Percentiles rank a stretch among this genome's conserved stretches.
phyloP scores from a whole-genome alignment of 1,139 yeast genomes.

The Arxiozyma telluris region DNA sequence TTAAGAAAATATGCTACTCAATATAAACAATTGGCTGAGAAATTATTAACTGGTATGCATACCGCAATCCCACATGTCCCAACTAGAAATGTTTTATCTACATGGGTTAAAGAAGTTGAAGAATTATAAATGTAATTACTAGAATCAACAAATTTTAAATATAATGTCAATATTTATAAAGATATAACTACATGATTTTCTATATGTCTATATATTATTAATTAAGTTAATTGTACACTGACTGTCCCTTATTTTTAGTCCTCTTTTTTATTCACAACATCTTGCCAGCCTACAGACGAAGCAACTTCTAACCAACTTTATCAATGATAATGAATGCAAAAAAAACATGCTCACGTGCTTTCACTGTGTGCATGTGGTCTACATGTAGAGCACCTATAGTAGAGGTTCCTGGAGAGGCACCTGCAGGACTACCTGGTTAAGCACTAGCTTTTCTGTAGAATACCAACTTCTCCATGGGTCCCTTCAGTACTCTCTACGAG shows the following conservation, averaged over 20 bases:
- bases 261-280: too few relatives aligned
- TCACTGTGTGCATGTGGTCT: too few relatives aligned
- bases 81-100: conserved; percentile 22
- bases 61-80: conserved; percentile 26
- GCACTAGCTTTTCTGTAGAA: too few relatives aligned
- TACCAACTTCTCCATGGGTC: too few relatives aligned
- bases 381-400: too few relatives aligned
- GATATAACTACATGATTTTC: background rate
- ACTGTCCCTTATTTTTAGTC: background rate
- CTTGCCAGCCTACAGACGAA: background rate
- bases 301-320: background rate
- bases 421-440: too few relatives aligned
- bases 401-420: too few relatives aligned
- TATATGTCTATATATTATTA: too few relatives aligned
- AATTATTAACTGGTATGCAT: conserved; percentile 19
- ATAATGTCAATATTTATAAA: background rate
- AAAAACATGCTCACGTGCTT: too few relatives aligned
- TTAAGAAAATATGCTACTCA: conserved; percentile 35
- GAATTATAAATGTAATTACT: conserved; percentile 14
- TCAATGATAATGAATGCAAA: background rate
- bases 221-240: background rate
- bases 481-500: too few relatives aligned
- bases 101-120: conserved; percentile 32
- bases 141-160: background rate
- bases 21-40: conserved; percentile 21